phyloP scores from a whole-genome alignment of 352 stramenopile species.

The Globisporangium sylvaticum region DNA sequence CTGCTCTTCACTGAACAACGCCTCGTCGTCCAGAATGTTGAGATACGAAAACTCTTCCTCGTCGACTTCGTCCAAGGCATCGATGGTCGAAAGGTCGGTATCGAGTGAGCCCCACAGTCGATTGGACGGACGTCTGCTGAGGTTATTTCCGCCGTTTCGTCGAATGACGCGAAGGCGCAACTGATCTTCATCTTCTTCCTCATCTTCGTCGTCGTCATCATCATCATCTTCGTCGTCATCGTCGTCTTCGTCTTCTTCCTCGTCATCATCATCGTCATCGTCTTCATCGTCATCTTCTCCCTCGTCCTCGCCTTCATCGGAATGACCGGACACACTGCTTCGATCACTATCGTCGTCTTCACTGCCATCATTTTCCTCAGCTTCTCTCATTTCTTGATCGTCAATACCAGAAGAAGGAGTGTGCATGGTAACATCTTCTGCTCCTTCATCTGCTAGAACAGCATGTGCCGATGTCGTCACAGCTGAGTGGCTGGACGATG shows the following conservation, averaged over 20 bases:
- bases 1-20: conserved; percentile 51
- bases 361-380: conserved; percentile 40
- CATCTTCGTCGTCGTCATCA: conserved; percentile 51
- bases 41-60: conserved; percentile 84
- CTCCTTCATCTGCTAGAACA: conserved; percentile 13
- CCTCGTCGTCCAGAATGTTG: conserved; percentile 71
- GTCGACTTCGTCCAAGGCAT: conserved; percentile 76
- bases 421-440: conserved; percentile 66
- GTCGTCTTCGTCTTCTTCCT: conserved; percentile 54
- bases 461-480: not conserved
- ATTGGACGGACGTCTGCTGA: conserved; percentile 32
- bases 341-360: conserved; percentile 55
- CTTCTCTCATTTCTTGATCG: conserved; percentile 59
- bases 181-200: conserved; percentile 58
- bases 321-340: conserved; percentile 56
- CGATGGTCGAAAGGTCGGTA: conserved; percentile 59
- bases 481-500: not conserved
- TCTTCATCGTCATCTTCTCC: conserved; percentile 26
- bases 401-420: conserved; percentile 40
- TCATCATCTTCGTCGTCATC: conserved; percentile 61
- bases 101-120: conserved; percentile 73
- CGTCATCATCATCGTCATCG: conserved; percentile 61
- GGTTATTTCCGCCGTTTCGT: conserved; percentile 25
- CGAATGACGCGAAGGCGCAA: conserved; percentile 51
- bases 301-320: conserved; percentile 20